Percentiles rank a stretch among this genome's conserved stretches.
phyloP scores from a whole-genome alignment of 1,139 yeast species.

The Maudiozyma humilis region DNA sequence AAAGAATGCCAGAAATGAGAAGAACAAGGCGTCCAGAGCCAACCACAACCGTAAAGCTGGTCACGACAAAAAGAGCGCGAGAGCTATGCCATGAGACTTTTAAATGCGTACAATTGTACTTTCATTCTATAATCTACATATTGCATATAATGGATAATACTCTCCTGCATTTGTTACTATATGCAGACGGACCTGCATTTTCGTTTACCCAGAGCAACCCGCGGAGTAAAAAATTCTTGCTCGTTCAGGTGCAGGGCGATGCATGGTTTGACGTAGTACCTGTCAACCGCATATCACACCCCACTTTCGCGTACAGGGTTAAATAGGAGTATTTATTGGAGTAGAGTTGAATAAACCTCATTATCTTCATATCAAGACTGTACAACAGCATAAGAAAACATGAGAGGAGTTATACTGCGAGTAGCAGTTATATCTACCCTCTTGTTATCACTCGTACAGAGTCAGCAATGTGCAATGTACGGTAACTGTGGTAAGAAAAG shows the following conservation, averaged over 20 bases:
- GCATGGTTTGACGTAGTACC: neutral
- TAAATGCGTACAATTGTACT: too few relatives aligned
- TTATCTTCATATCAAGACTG: too few relatives aligned
- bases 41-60: constrained; percentile 60
- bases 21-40: constrained; percentile 48
- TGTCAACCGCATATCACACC: neutral
- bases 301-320: too few relatives aligned
- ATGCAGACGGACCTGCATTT: too few relatives aligned
- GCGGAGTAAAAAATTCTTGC: neutral
- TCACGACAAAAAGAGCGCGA: constrained; percentile 46
- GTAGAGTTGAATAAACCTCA: too few relatives aligned
- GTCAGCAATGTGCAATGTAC: constrained; percentile 28
- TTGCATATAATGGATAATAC: too few relatives aligned
- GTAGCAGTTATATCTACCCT: neutral
- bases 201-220: too few relatives aligned
- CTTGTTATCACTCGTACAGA: neutral
- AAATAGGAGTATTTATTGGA: too few relatives aligned
- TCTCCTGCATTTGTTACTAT: too few relatives aligned
- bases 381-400: too few relatives aligned
- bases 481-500: constrained; percentile 68
- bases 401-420: neutral
- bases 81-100: constrained; percentile 1
- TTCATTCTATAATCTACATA: too few relatives aligned
- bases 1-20: constrained; percentile 42
- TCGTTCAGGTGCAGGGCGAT: neutral